Percentiles rank a stretch among this genome's conserved stretches.
Evolutionary conservation across 2,329 filamentous ascomycete genomes (phyloP).

Genomic region (Lachnellula occidentalis): DNA sequence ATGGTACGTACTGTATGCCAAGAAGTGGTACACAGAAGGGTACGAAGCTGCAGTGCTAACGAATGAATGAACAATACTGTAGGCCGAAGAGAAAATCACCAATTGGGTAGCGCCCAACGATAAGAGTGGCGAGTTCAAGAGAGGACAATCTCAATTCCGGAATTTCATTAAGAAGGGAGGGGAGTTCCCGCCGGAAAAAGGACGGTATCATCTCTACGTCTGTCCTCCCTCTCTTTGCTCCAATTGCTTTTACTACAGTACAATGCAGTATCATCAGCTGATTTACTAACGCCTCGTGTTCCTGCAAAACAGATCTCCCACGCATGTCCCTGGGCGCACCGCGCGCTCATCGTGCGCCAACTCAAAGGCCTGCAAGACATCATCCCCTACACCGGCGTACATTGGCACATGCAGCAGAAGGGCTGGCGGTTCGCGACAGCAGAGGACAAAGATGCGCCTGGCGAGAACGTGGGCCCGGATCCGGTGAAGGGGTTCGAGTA

Average conservation of each 20-base stretch:
- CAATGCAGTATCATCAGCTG: too few relatives aligned
- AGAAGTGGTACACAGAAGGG: constrained; percentile 23
- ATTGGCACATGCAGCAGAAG: constrained; percentile 61
- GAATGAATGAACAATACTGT: constrained; percentile 1
- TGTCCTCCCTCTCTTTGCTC: constrained; percentile 76
- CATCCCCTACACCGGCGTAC: constrained; percentile 45
- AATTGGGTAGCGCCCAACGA: constrained; percentile 77
- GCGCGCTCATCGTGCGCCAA: constrained; percentile 79
- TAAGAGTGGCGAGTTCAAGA: constrained; percentile 87
- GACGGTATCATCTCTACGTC: constrained; percentile 85
- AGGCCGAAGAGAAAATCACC: constrained; percentile 53
- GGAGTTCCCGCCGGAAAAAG: constrained; percentile 71
- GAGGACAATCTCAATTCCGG: constrained; percentile 77
- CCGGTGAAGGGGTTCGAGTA: constrained; percentile 56
- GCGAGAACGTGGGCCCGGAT: constrained; percentile 60
- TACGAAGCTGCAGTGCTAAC: constrained; percentile 13
- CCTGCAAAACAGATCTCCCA: constrained; percentile 30
- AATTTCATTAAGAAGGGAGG: constrained; percentile 57
- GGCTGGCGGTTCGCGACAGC: constrained; percentile 62
- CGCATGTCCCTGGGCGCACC: constrained; percentile 66
- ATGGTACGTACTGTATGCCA: constrained; percentile 6
- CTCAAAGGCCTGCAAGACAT: constrained; percentile 89
- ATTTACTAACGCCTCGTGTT: too few relatives aligned
- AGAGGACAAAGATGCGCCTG: constrained; percentile 50
- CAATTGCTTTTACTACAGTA: constrained; percentile 19